Conservation (phyloP, 2,329 filamentous ascomycete genomes). For the Botrytis fragariae region DNA sequence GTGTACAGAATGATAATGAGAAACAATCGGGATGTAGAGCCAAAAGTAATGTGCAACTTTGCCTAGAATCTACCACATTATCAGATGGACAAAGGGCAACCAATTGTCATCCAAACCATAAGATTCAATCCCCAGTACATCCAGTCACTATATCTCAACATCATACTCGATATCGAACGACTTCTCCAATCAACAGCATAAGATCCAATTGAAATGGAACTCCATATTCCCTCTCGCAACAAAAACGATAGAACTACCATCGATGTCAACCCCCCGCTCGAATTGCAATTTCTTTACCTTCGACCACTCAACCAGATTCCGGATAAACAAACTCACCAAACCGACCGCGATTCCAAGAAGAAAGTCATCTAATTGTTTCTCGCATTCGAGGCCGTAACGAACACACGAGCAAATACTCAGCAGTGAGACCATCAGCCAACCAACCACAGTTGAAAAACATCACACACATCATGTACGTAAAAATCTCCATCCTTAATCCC, state of each 20-base stretch:
- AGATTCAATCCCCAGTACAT: background rate
- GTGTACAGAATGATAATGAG: background rate
- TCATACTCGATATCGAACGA: background rate
- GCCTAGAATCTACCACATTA: background rate
- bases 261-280: no score
- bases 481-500: background rate
- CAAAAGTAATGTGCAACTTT: background rate
- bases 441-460: background rate
- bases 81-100: background rate
- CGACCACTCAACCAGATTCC: background rate
- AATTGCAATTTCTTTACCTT: background rate
- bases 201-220: background rate
- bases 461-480: background rate
- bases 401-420: background rate
- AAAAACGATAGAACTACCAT: background rate
- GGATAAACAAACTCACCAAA: background rate
- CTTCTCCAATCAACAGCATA: background rate
- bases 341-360: background rate
- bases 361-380: background rate
- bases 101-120: no score
- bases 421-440: background rate
- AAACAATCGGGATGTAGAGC: background rate
- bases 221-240: background rate
- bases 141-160: no score
- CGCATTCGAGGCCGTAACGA: fast-evolving